Evolutionary conservation across 768 basidiomycete species (phyloP).

Genomic region (Panaeolus papilionaceus): DNA sequence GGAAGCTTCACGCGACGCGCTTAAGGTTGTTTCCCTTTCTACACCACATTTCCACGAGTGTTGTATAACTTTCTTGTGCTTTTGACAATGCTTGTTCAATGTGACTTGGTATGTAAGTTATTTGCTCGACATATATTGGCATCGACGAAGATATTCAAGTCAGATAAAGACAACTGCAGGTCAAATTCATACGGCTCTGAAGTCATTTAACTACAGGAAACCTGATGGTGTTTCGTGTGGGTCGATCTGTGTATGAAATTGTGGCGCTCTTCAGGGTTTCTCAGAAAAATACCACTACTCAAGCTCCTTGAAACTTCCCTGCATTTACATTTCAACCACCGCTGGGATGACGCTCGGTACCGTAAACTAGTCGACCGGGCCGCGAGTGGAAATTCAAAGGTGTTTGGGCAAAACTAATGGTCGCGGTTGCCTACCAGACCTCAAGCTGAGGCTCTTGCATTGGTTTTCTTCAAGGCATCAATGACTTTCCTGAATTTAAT

Average conservation of each 20-base stretch:
- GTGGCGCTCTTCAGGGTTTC: background rate
- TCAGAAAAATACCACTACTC: background rate
- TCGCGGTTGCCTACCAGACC: too few species aligned
- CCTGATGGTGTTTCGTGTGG: background rate
- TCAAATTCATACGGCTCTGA: background rate
- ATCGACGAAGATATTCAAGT: background rate
- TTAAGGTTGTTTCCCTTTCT: background rate
- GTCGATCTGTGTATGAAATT: background rate
- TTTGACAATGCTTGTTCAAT: background rate
- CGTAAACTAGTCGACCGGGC: too few species aligned
- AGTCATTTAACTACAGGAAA: background rate
- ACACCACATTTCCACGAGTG: conserved; percentile 9
- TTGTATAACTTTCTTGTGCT: background rate
- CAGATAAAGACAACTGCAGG: background rate
- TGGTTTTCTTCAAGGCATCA: too few species aligned
- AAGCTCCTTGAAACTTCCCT: background rate
- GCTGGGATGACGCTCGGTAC: too few species aligned
- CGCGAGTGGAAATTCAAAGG: too few species aligned
- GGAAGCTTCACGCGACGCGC: conserved; percentile 7
- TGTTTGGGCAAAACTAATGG: too few species aligned
- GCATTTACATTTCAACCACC: background rate
- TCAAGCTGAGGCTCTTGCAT: too few species aligned
- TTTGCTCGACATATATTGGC: background rate
- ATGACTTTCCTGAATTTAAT: too few species aligned
- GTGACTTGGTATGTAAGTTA: background rate